A percentile compares a stretch with the other conserved stretches of the same genome.
phyloP scores from a whole-genome alignment of 2,329 filamentous ascomycete species.

The Ceratocystis variospora region DNA sequence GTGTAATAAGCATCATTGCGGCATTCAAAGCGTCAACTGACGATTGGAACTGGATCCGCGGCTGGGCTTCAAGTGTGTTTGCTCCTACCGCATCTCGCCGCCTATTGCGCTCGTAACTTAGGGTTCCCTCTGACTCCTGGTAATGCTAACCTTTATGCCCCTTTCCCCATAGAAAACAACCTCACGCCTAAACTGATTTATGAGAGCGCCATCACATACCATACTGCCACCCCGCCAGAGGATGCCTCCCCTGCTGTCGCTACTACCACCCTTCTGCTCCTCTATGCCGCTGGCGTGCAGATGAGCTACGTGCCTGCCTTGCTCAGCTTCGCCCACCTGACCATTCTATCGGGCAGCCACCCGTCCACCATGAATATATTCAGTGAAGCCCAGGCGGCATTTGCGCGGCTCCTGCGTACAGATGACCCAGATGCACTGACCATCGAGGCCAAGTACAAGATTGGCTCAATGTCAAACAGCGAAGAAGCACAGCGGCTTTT shows the following conservation, averaged over 20 bases:
- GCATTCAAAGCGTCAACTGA: slow-evolving; percentile 7
- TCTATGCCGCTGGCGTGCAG: slow-evolving; percentile 25
- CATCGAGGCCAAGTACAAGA: slow-evolving; percentile 23
- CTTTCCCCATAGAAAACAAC: background rate
- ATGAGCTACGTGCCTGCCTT: slow-evolving; percentile 6
- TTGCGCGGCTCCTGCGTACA: slow-evolving; percentile 14
- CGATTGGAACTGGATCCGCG: slow-evolving; percentile 12
- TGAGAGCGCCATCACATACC: slow-evolving; percentile 12
- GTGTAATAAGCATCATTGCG: slow-evolving; percentile 6
- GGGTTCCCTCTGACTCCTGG: background rate
- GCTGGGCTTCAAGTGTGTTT: slow-evolving; percentile 12
- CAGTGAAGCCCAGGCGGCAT: background rate
- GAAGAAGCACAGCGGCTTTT: slow-evolving; percentile 15
- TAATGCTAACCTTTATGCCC: background rate
- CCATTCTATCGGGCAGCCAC: slow-evolving; percentile 24
- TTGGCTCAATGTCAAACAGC: background rate
- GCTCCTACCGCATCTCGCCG: background rate
- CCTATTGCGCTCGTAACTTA: background rate
- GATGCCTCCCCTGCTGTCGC: slow-evolving; percentile 12
- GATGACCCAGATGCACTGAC: slow-evolving; percentile 28
- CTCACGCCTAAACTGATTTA: background rate
- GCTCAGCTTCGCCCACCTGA: slow-evolving; percentile 9
- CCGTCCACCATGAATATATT: slow-evolving; percentile 19
- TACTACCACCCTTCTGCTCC: slow-evolving; percentile 24
- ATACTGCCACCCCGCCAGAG: background rate